Evolutionary conservation across 2,329 filamentous ascomycete genomes (phyloP).

Genomic region (Daldinia eschscholtzii): DNA sequence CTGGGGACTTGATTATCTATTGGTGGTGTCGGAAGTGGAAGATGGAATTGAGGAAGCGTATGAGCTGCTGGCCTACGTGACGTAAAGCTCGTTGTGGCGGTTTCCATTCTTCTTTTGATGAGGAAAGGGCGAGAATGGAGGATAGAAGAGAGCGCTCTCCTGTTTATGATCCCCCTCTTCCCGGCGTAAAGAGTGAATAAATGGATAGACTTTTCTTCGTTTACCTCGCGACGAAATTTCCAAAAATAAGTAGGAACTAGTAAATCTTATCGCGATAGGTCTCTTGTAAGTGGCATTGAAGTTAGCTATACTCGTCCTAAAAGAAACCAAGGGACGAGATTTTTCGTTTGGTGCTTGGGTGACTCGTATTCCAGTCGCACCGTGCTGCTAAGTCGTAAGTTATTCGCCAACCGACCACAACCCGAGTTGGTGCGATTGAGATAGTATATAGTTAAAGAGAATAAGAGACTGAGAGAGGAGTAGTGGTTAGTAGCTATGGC

Average conservation of each 20-base stretch:
- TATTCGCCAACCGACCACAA: background rate
- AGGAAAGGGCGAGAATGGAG: constrained; percentile 11
- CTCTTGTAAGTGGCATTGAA: background rate
- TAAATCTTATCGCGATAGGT: constrained; percentile 23
- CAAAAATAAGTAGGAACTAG: constrained; percentile 6
- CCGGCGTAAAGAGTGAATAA: background rate
- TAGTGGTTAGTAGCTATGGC: constrained; percentile 10
- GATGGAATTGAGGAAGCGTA: constrained; percentile 66
- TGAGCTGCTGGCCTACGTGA: constrained; percentile 77
- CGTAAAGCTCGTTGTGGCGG: constrained; percentile 68
- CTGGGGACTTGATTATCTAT: constrained; percentile 54
- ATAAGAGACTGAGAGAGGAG: background rate
- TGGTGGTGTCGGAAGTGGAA: constrained; percentile 52
- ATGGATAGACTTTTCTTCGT: constrained; percentile 1
- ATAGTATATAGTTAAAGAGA: background rate
- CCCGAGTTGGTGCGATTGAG: background rate
- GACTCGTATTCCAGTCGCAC: constrained; percentile 3
- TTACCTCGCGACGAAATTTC: background rate
- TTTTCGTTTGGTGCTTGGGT: background rate
- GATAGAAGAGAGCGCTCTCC: constrained; percentile 7
- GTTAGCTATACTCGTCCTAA: constrained; percentile 2
- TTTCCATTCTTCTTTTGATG: constrained; percentile 51
- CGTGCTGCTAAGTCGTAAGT: constrained; percentile 9
- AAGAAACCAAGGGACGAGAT: background rate
- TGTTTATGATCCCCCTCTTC: constrained; percentile 10